Evolutionary conservation across 345 rosid species (phyloP), one percentile per base, ranked within the genome.

Genomic region (Gossypium herbaceum): DNA sequence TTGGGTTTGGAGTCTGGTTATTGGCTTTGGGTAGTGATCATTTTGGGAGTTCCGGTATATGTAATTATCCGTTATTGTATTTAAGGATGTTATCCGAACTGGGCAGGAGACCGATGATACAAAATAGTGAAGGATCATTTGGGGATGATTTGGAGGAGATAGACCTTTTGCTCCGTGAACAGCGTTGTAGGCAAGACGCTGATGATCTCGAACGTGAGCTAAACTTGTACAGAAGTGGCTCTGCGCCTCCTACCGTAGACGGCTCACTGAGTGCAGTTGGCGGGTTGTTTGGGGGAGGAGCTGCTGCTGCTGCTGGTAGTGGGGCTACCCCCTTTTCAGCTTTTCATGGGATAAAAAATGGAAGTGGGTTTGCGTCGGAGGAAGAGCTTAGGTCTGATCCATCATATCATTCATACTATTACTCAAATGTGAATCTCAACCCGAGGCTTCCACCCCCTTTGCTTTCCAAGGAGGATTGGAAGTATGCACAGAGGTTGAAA

Each of bases 371-470:
- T 78, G 65, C 70, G 1, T 79, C 85, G 1, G 93, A 91, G 79
- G 91, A 91, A 71, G 94, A 90, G 81, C 79, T 87, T 58, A 90
- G 96, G 93, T 88, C 93, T 77, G 93, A 90, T 85, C 97, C 97
- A 27, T 88, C 84, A 34, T 92, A 92, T 80, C 75, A 79, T 50
- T 76, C 86, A 0, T 94, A 92, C 68, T 92, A 91, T 78, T 88
- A 88, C 86, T 86, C 90, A 2, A 88, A 91, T 79, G 89, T 87
- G 79, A 92, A 92, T 78, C 77, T 92, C 79, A 94, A 94, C 77
- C 98, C 98, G 10, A 89, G 98, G 84, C 88, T 94, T 51, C 97
- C 98, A 1, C 97, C 97, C 48, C 98, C 98, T 73, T 80, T 94
- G 78, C 79, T 88, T 69, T 92, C 98, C 12, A 89, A 88, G 78